Evolutionary conservation across 768 basidiomycete species (phyloP).

Genomic region (Terana coerulea): DNA sequence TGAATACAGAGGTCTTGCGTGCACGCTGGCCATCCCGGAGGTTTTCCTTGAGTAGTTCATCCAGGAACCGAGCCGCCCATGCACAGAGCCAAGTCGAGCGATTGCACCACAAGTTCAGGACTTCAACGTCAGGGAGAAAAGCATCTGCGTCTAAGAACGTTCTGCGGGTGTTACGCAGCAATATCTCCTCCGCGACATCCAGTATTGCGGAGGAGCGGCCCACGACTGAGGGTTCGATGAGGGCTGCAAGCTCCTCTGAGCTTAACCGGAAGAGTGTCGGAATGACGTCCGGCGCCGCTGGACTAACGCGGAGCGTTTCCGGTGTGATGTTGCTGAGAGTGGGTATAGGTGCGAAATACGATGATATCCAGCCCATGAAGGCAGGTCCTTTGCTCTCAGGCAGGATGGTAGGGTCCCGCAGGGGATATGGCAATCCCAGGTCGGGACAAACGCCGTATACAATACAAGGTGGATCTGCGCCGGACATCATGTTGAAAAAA

Average conservation of each 20-base stretch:
- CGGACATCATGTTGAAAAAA: background rate
- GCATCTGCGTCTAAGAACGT: background rate
- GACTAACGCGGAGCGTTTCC: background rate
- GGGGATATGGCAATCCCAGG: background rate
- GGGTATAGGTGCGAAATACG: background rate
- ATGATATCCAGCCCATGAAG: background rate
- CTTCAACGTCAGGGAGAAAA: background rate
- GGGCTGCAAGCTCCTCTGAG: background rate
- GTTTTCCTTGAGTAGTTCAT: background rate
- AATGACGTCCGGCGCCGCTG: too few relatives aligned
- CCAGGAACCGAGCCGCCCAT: background rate
- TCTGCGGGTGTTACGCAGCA: background rate
- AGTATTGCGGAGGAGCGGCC: background rate
- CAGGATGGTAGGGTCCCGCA: background rate
- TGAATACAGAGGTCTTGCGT: background rate
- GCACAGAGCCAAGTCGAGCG: background rate
- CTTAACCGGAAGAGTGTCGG: background rate
- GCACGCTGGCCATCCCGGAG: background rate
- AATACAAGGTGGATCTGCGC: background rate
- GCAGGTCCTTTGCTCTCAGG: background rate
- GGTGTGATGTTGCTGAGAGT: background rate
- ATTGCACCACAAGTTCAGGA: constrained; percentile 5
- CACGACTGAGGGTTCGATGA: background rate
- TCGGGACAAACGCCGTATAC: background rate
- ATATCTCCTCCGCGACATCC: background rate